These are phyloP conservation scores for Osmanthus fragrans DNA, from an alignment of 257 asterid species.

Conservation along the genomic window DNA sequence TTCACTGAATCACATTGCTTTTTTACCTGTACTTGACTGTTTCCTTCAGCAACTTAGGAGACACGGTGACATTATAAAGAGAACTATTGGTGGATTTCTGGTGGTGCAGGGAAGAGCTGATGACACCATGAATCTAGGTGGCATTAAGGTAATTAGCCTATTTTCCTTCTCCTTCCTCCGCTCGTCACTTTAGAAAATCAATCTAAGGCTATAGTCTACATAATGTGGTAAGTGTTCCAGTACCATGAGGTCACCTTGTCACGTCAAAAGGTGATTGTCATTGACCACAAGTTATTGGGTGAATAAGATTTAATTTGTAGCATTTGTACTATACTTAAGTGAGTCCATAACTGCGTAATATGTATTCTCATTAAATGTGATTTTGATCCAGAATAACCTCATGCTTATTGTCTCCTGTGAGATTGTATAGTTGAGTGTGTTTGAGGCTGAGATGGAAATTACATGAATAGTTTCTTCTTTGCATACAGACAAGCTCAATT, in stretches of 20 bases:
- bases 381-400: not conserved
- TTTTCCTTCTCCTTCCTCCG: not conserved
- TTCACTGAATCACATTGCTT: not conserved
- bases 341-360: not conserved
- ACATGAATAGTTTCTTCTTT: not conserved
- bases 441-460: not conserved
- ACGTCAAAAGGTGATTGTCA: no score
- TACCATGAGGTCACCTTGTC: not conserved
- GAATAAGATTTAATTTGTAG: not conserved
- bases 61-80: slow-evolving; percentile 81
- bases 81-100: slow-evolving; percentile 72
- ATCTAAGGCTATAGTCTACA: not conserved
- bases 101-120: slow-evolving; percentile 91
- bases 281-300: not conserved
- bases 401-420: not conserved
- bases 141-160: slow-evolving; percentile 66
- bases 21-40: not conserved
- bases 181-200: not conserved
- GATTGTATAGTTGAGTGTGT: not conserved
- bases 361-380: no score
- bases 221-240: not conserved
- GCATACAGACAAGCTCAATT: slow-evolving; percentile 74
- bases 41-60: slow-evolving; percentile 76
- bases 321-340: not conserved
- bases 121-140: slow-evolving; percentile 97